Base-by-base conservation (phyloP, 495 filamentous ascomycete genomes). In the Penicillium malachiteum region DNA sequence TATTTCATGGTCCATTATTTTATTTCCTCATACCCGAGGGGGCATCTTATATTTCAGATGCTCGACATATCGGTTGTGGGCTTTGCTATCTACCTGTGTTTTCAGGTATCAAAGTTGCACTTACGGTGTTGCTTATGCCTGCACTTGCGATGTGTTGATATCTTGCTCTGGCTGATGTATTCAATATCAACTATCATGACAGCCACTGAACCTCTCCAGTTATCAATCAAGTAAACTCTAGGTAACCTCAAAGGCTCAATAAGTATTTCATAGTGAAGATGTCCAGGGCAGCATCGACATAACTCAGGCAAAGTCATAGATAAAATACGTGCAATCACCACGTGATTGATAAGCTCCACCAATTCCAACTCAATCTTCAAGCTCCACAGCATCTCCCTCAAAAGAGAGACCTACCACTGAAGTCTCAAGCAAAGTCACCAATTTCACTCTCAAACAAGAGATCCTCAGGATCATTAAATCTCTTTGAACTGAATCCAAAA, bases 21-120 rank as follows among this genome's bases (percentile, higher is more conserved):
- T 33, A 47, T 55, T 35, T 55, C 16, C 34, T 21, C 30, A 12
- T 26, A 26, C 21, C 34, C 32, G 5, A 21, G 13, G 12, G 21
- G n/a, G 34, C 37, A 55, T 59, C 56, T 53, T 50, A 62, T 62
- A 54, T 30, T 7, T 35, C 57, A 57, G 49, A 59, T 56, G 60
- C 40, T 18, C 33, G 37, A 48, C 51, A 62, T 59, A 63, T 59
- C 56, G 21, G 44, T 41, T 47, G 35, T 34, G 55, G 60, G 49
- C 18, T 44, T 52, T 56, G 43, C 60, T 69, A 63, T 67, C 63
- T 58, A 59, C 38, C 54, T 56, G 62, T 58, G 47, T 54, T 54
- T 50, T 52, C 63, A 42, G 61, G 59, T 69, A 71, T 68, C 66
- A 66, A 68, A 55, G 55, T 40, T 52, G 49, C 55, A 60, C 60